These are phyloP conservation scores for Achaetomium macrosporum DNA, from an alignment of 2,329 filamentous ascomycete genomes.

Conservation along the genomic window DNA sequence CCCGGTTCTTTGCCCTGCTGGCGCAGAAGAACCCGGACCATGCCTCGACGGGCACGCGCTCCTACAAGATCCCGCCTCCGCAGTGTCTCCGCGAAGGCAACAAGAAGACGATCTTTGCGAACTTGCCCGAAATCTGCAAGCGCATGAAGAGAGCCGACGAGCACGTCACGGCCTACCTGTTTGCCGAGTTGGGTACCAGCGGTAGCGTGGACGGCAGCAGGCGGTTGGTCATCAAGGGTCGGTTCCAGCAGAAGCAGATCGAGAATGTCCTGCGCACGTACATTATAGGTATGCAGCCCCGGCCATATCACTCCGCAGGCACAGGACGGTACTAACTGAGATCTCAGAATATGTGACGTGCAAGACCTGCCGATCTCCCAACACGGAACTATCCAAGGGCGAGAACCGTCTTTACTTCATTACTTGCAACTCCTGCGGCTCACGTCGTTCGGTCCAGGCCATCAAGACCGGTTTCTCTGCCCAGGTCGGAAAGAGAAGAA, in stretches of 20 bases:
- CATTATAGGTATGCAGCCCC: slow-evolving; percentile 58
- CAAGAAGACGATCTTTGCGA: slow-evolving; percentile 99
- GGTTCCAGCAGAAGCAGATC: slow-evolving; percentile 99
- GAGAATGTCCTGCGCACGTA: slow-evolving; percentile 95
- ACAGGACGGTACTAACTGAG: background rate
- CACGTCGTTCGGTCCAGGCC: slow-evolving; percentile 81
- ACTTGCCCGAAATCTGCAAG: slow-evolving; percentile 98
- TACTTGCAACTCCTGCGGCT: slow-evolving; percentile 85
- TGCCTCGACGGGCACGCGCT: slow-evolving; percentile 79
- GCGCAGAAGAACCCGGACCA: slow-evolving; percentile 96
- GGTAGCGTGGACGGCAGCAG: slow-evolving; percentile 91
- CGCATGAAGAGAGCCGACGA: slow-evolving; percentile 98
- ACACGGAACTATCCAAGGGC: slow-evolving; percentile 96
- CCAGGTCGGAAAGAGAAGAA: slow-evolving; percentile 97
- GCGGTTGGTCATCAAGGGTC: slow-evolving; percentile 95
- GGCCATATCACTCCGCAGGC: no score
- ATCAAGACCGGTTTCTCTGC: slow-evolving; percentile 99
- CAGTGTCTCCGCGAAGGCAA: slow-evolving; percentile 99
- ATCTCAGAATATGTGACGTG: slow-evolving; percentile 93
- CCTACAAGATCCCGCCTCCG: slow-evolving; percentile 98
- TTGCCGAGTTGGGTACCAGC: slow-evolving; percentile 95
- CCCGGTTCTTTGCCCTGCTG: slow-evolving; percentile 90
- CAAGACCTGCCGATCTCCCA: slow-evolving; percentile 93
- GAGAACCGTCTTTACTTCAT: slow-evolving; percentile 99
- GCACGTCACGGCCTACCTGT: slow-evolving; percentile 93